Percentiles rank a stretch among this genome's conserved stretches.
Conservation (phyloP, 441 rosid species). For the Populus tomentosa region DNA sequence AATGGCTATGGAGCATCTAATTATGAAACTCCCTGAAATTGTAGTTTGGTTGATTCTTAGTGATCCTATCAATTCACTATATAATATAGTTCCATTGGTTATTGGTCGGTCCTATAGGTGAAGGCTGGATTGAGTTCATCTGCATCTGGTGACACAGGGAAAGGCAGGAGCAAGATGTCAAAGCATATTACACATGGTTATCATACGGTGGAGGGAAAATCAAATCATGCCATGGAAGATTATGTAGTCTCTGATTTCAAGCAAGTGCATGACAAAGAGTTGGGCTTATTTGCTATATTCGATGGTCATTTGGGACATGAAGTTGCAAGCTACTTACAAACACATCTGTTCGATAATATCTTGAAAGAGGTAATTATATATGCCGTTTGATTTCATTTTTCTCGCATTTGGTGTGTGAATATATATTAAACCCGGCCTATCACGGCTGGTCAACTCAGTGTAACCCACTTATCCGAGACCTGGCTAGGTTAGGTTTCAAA, state of each 20-base stretch:
- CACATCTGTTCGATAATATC: conserved; percentile 58
- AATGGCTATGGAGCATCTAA: neutral
- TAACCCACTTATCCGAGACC: too few relatives aligned
- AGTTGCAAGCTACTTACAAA: conserved; percentile 65
- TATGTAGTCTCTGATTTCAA: conserved; percentile 55
- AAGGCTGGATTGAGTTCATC: neutral
- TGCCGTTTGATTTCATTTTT: neutral
- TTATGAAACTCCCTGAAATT: neutral
- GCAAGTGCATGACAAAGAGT: conserved; percentile 39
- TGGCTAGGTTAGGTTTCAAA: neutral
- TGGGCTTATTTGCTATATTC: conserved; percentile 73
- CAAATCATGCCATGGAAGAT: conserved; percentile 77
- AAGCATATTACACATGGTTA: conserved; percentile 50
- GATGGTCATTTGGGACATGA: conserved; percentile 78
- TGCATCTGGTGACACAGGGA: neutral
- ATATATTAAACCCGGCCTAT: too few relatives aligned
- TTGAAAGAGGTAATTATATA: conserved; percentile 49
- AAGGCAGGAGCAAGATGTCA: neutral
- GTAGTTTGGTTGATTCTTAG: neutral
- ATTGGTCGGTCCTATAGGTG: neutral
- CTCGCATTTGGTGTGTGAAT: neutral
- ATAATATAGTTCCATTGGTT: neutral
- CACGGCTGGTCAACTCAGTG: too few relatives aligned
- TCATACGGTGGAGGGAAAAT: conserved; percentile 64
- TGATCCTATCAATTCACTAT: neutral